Conservation (phyloP, 192 early-diverging fungal genomes). For the Ramicandelaber brevisporus region DNA sequence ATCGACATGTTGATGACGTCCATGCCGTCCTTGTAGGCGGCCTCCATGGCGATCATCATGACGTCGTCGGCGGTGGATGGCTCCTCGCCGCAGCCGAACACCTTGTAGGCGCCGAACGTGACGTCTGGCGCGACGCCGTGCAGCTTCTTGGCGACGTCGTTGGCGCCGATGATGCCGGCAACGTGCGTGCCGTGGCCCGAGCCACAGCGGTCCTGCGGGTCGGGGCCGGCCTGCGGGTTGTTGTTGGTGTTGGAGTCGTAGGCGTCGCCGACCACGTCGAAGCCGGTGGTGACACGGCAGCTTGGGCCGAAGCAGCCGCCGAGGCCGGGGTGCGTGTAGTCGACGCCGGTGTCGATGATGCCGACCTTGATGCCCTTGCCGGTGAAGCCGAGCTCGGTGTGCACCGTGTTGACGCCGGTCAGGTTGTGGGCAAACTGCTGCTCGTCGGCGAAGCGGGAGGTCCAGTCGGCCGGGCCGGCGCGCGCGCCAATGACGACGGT, state of each 20-base stretch:
- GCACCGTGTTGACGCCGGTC: conserved; percentile 27
- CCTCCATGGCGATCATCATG: conserved; percentile 47
- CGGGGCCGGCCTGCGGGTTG: conserved; percentile 16
- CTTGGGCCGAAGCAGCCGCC: conserved; percentile 22
- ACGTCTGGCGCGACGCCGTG: conserved; percentile 67
- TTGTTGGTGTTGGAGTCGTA: conserved; percentile 13
- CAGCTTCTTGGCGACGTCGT: conserved; percentile 21
- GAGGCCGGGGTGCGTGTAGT: conserved; percentile 18
- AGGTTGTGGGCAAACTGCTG: conserved; percentile 22
- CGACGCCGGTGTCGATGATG: conserved; percentile 18
- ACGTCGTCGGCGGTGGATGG: conserved; percentile 38
- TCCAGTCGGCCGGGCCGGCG: conserved; percentile 6
- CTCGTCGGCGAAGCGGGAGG: conserved; percentile 13
- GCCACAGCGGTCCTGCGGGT: conserved; percentile 32
- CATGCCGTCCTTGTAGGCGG: conserved; percentile 37
- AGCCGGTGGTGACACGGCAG: conserved; percentile 28
- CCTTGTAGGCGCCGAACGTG: conserved; percentile 50
- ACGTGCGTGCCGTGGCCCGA: conserved; percentile 39
- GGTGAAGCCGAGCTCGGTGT: conserved; percentile 21
- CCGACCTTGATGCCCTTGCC: conserved; percentile 29
- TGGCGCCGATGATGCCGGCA: conserved; percentile 45
- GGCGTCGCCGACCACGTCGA: conserved; percentile 29
- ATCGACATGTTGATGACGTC: conserved; percentile 71
- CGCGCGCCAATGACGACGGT: too few species aligned
- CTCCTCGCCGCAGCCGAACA: conserved; percentile 51